Conservation (phyloP, 2,329 filamentous ascomycete species). For the Colletotrichum destructivum region DNA sequence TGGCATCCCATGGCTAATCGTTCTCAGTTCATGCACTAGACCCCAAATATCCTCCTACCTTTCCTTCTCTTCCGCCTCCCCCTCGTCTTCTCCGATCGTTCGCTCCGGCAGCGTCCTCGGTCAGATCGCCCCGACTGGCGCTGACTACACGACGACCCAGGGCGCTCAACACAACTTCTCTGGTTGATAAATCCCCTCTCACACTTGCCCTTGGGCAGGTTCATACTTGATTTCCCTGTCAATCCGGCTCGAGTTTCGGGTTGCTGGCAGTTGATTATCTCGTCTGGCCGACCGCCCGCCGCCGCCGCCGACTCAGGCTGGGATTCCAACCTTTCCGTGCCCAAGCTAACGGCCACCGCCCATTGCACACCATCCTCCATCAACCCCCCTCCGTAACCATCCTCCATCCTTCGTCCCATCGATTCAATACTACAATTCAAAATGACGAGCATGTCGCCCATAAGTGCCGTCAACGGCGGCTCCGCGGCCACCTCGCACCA, state of each 20-base stretch:
- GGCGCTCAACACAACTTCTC: constrained; percentile 11
- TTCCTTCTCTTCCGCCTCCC: constrained; percentile 18
- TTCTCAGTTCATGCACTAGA: constrained; percentile 36
- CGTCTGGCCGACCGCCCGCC: constrained; percentile 36
- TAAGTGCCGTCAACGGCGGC: constrained; percentile 52
- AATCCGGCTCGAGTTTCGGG: constrained; percentile 22
- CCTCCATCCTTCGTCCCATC: constrained; percentile 45
- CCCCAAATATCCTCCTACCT: constrained; percentile 6
- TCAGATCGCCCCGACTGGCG: constrained; percentile 40
- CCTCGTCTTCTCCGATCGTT: constrained; percentile 35
- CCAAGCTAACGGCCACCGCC: constrained; percentile 37
- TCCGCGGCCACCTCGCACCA: constrained; percentile 57
- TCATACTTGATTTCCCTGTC: neutral
- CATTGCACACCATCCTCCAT: constrained; percentile 40
- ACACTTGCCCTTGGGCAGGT: constrained; percentile 1
- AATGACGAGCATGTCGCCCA: constrained; percentile 66
- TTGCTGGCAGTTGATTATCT: constrained; percentile 46
- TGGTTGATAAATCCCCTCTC: neutral
- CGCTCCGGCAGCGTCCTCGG: constrained; percentile 42
- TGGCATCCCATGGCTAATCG: constrained; percentile 35
- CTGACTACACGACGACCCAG: constrained; percentile 38
- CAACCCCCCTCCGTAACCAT: constrained; percentile 43
- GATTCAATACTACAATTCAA: constrained; percentile 46
- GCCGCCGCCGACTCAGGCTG: constrained; percentile 24
- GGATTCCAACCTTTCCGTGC: constrained; percentile 30